Base-by-base conservation (phyloP, 2,329 filamentous ascomycete genomes). In the Botrytis deweyae region DNA sequence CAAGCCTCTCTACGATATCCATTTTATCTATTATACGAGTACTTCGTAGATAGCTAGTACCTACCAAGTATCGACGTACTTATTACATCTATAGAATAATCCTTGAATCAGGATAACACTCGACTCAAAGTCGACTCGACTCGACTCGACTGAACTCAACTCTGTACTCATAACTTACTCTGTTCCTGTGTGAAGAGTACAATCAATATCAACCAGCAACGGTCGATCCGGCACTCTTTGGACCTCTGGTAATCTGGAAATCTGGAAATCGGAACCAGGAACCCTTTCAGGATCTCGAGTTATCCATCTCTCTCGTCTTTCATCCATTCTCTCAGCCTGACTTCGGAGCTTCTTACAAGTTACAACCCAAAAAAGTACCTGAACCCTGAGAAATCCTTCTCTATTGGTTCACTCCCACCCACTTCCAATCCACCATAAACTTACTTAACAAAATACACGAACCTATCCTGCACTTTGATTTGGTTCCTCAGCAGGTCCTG, bases 401-500 rank as follows among this genome's bases (percentile, higher is more conserved):
- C 49, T 58, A 68, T 68, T 68, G 49, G 49, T 58, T 68, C 18
- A 42, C 66, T 33, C 0, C 33, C 36, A 42, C 46, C 66, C 66
- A 58, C 49, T 33, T 58, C 49, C 22, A 58, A 68, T 22, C 66
- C 66, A 58, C 49, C 36, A 42, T 25, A 68, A 29, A 42, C 66
- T 62, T 70, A 38, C n/a, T 63, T 61, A 12, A 70, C 68, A 46
- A 46, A 61, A 61, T 62, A 70, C 68, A 70, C 52, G 49, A 36
- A 46, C 68, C 68, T 70, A 70, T 70, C 58, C 55, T 70, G 58
- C 46, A 38, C 68, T n/a, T 46, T 42, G 16, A 66, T 72, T 55
- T 72, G 58, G 70, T 49, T 72, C 70, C 62, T 72, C 74, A 75
- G 74, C 74, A 75, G 73, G 74, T 52, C 69, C 74, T 75, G 74